phyloP scores from a whole-genome alignment of 2,329 filamentous ascomycete species.

The Microdochium nivale region DNA sequence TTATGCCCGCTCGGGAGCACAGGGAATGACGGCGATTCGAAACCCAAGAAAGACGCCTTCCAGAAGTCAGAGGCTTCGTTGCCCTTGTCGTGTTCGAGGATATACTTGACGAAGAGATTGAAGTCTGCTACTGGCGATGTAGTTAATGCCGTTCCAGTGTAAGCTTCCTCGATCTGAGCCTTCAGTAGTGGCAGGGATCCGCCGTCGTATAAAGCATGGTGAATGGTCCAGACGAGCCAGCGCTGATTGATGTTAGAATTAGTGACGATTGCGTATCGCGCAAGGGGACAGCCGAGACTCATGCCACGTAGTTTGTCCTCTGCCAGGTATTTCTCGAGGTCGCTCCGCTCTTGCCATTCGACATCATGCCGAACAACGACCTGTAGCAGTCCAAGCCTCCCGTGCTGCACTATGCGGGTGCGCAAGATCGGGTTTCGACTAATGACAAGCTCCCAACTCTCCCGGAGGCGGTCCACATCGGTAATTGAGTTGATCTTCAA shows the following conservation, averaged over 20 bases:
- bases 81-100: not conserved
- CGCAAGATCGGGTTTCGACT: conserved; percentile 8
- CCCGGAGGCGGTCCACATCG: conserved; percentile 3
- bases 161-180: not conserved
- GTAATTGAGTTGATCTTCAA: conserved; percentile 1
- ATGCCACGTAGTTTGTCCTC: not conserved
- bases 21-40: not conserved
- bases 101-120: not conserved
- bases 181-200: not conserved
- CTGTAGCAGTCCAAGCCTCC: not conserved
- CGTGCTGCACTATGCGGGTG: conserved; percentile 9
- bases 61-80: not conserved
- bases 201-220: not conserved
- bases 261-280: not conserved
- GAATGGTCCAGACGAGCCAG: not conserved
- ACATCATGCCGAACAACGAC: not conserved
- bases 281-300: not conserved
- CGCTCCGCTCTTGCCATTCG: not conserved
- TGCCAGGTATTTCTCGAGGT: not conserved
- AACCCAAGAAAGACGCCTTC: not conserved
- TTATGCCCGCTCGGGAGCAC: not conserved
- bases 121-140: not conserved
- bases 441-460: conserved; percentile 6
- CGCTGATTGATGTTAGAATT: not conserved
- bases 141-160: not conserved